Conservation (phyloP, 495 filamentous ascomycete species). For the Cryomyces minteri region DNA sequence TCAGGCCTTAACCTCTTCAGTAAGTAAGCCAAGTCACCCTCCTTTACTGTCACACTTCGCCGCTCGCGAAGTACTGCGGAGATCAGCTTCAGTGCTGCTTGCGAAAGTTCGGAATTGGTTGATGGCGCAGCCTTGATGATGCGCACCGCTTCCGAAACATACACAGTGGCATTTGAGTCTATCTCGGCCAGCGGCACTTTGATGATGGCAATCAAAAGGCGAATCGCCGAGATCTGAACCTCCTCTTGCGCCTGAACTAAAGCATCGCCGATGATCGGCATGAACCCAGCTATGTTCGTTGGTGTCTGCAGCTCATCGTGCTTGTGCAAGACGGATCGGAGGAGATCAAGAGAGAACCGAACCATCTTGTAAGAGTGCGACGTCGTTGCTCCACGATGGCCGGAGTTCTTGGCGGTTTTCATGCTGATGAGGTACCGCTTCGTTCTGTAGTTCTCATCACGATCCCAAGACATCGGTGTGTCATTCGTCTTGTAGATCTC, state of each 20-base stretch:
- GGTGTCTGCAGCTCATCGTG: slow-evolving; percentile 60
- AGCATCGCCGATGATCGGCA: slow-evolving; percentile 77
- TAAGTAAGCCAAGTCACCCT: slow-evolving; percentile 65
- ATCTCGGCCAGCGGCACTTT: slow-evolving; percentile 61
- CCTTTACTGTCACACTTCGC: slow-evolving; percentile 51
- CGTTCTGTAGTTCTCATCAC: slow-evolving; percentile 36
- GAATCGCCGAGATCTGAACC: slow-evolving; percentile 67
- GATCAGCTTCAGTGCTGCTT: slow-evolving; percentile 73
- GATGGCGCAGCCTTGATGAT: slow-evolving; percentile 58
- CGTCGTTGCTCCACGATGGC: slow-evolving; percentile 42
- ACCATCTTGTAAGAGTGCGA: slow-evolving; percentile 69
- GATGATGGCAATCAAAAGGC: slow-evolving; percentile 65
- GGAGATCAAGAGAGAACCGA: slow-evolving; percentile 69
- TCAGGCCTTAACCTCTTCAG: slow-evolving; percentile 74
- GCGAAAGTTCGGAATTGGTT: slow-evolving; percentile 62
- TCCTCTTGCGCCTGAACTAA: slow-evolving; percentile 72
- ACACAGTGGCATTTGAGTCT: slow-evolving; percentile 51
- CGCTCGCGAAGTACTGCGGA: slow-evolving; percentile 72
- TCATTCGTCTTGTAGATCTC: slow-evolving; percentile 47
- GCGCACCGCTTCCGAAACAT: slow-evolving; percentile 66
- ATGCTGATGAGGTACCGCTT: slow-evolving; percentile 59
- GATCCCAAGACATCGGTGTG: slow-evolving; percentile 18
- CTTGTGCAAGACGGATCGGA: slow-evolving; percentile 66
- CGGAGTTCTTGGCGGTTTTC: slow-evolving; percentile 51
- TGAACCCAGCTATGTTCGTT: slow-evolving; percentile 60